These are phyloP conservation scores for Capsicum pubescens DNA, from an alignment of 257 asterid genomes.

Conservation along the genomic window DNA sequence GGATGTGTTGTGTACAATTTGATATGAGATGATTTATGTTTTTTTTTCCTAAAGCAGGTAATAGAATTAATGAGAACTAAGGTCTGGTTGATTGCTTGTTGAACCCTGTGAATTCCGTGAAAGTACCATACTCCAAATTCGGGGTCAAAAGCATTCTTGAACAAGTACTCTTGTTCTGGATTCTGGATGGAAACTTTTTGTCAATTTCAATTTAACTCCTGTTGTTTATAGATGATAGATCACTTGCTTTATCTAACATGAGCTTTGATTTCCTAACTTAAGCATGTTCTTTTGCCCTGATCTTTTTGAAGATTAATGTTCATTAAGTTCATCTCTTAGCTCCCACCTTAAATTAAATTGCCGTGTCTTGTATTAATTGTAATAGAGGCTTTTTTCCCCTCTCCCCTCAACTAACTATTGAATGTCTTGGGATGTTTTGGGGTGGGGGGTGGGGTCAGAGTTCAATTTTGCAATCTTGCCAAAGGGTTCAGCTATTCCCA, in stretches of 20 bases:
- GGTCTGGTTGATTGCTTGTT: not conserved
- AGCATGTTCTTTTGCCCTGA: conserved; percentile 6
- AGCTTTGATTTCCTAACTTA: not conserved
- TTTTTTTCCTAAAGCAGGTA: not conserved
- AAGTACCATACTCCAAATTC: no score
- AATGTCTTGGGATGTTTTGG: not conserved
- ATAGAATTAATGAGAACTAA: not conserved
- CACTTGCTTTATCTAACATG: conserved; percentile 15
- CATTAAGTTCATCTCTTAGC: conserved; percentile 11
- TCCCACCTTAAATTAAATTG: not conserved
- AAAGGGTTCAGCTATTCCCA: not conserved
- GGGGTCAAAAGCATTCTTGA: no score
- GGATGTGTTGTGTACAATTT: not conserved
- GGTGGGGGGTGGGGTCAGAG: not conserved
- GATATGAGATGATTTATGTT: not conserved
- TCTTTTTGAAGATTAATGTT: not conserved
- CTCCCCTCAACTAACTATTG: not conserved
- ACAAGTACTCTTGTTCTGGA: not conserved
- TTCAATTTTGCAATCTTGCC: conserved; percentile 8
- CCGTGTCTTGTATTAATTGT: not conserved
- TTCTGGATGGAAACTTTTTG: not conserved
- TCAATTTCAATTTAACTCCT: not conserved
- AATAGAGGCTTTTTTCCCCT: not conserved
- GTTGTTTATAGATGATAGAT: not conserved
- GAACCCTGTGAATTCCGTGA: no score